Conservation (phyloP, 331 rosid species). For the Cydonia oblonga region DNA sequence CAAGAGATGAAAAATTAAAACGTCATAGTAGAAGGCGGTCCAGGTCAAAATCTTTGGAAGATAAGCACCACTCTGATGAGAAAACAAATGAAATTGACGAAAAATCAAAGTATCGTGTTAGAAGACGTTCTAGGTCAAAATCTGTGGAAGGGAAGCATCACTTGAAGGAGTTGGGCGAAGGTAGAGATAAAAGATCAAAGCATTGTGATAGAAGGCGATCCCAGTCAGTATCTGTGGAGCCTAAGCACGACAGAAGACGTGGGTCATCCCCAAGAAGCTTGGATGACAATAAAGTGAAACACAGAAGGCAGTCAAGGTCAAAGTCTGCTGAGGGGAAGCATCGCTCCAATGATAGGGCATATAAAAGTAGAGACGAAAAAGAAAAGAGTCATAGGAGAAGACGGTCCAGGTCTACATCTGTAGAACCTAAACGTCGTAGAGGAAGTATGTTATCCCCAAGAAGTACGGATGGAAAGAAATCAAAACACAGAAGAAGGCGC, state of each 20-base stretch:
- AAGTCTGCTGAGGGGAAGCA: slow-evolving; percentile 44
- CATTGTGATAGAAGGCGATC: slow-evolving; percentile 68
- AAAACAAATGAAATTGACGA: slow-evolving; percentile 30
- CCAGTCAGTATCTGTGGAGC: slow-evolving; percentile 53
- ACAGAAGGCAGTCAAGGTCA: slow-evolving; percentile 37
- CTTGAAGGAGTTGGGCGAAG: slow-evolving; percentile 40
- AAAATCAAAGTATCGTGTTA: slow-evolving; percentile 34
- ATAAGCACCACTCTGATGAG: slow-evolving; percentile 31
- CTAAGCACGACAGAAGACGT: slow-evolving; percentile 30
- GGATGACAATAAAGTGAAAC: slow-evolving; percentile 29
- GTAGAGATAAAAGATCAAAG: slow-evolving; percentile 50
- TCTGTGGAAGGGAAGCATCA: slow-evolving; percentile 55
- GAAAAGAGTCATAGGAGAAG: slow-evolving; percentile 39
- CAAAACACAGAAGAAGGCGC: slow-evolving; percentile 17
- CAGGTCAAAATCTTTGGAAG: slow-evolving; percentile 68
- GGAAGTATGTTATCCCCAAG: slow-evolving; percentile 35
- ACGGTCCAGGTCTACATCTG: slow-evolving; percentile 34
- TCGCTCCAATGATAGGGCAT: slow-evolving; percentile 20
- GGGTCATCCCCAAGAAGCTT: slow-evolving; percentile 31
- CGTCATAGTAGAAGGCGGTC: slow-evolving; percentile 40
- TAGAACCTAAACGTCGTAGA: slow-evolving; percentile 27
- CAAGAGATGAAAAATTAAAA: slow-evolving; percentile 36
- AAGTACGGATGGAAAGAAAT: slow-evolving; percentile 28
- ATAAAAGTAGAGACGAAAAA: slow-evolving; percentile 40
- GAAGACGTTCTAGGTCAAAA: slow-evolving; percentile 52